A percentile compares a stretch with the other conserved stretches of the same genome.
Evolutionary conservation across 179 eudicot genomes (phyloP).

Genomic region (Corrigiola litoralis): DNA sequence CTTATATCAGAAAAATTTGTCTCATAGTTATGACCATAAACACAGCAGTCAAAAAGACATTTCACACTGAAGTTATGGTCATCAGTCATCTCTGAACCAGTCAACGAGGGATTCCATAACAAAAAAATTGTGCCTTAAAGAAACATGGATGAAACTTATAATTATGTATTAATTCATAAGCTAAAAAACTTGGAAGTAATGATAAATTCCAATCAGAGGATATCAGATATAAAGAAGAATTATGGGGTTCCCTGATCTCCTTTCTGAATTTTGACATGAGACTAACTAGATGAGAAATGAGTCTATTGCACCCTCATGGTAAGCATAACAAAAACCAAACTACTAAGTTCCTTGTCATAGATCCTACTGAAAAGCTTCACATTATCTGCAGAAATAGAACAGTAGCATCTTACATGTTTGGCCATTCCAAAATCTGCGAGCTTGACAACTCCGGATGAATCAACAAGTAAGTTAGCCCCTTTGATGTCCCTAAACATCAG

Average conservation of each 20-base stretch:
- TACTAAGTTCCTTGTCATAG: not conserved
- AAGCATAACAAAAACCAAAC: not conserved
- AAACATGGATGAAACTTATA: not conserved
- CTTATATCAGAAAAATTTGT: not conserved
- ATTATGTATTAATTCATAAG: not conserved
- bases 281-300: too few species aligned
- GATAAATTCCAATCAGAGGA: too few species aligned
- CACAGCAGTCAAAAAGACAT: not conserved
- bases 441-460: constrained; percentile 89
- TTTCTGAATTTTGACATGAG: too few species aligned
- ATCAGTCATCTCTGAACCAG: too few species aligned
- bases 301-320: too few species aligned
- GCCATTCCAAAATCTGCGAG: constrained; percentile 99
- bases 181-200: too few species aligned
- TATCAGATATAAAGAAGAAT: too few species aligned
- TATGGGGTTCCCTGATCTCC: too few species aligned
- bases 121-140: not conserved
- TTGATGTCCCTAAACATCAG: constrained; percentile 71
- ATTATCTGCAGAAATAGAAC: not conserved
- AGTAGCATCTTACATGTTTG: constrained; percentile 62
- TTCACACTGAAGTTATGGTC: not conserved
- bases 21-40: not conserved
- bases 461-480: constrained; percentile 94
- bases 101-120: not conserved
- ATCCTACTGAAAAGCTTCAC: not conserved